phyloP scores from a whole-genome alignment of 2,329 filamentous ascomycete genomes.

The Aspergillus sp. region DNA sequence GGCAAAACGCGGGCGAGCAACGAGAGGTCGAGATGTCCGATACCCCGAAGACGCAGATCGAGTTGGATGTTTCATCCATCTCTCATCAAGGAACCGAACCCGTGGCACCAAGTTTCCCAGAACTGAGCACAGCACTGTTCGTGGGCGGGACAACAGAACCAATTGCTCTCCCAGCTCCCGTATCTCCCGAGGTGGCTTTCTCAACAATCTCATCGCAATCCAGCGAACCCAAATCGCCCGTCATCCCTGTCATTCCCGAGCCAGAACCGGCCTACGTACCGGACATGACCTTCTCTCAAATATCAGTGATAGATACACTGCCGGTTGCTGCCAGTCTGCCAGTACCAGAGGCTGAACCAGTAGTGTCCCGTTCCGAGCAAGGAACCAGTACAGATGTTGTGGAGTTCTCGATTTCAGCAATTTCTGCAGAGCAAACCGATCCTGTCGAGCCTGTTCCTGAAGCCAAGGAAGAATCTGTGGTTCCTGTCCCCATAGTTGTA shows the following conservation, averaged over 20 bases:
- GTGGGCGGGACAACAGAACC: slow-evolving; percentile 32
- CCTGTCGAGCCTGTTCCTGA: slow-evolving; percentile 23
- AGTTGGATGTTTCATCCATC: slow-evolving; percentile 35
- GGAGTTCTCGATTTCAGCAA: slow-evolving; percentile 28
- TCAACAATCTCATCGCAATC: slow-evolving; percentile 37
- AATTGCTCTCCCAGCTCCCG: slow-evolving; percentile 18
- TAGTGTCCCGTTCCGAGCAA: slow-evolving; percentile 17
- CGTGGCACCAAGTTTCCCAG: slow-evolving; percentile 42
- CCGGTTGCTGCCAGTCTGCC: slow-evolving; percentile 24
- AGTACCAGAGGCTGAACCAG: slow-evolving; percentile 17
- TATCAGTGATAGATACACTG: slow-evolving; percentile 19
- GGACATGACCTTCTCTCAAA: slow-evolving; percentile 21
- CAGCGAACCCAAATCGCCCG: slow-evolving; percentile 19
- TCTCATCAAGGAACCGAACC: slow-evolving; percentile 37
- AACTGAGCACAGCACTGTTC: slow-evolving; percentile 35
- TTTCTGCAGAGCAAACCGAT: slow-evolving; percentile 29
- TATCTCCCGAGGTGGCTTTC: slow-evolving; percentile 26
- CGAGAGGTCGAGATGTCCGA: slow-evolving; percentile 18
- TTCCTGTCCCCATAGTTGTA: not conserved
- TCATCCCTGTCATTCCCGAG: slow-evolving; percentile 23
- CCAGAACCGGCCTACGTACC: slow-evolving; percentile 22
- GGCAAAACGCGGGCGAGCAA: slow-evolving; percentile 20
- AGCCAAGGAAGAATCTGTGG: slow-evolving; percentile 17
- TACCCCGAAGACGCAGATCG: slow-evolving; percentile 13
- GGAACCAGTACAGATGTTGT: slow-evolving; percentile 18